Conservation (phyloP, 306 rosid genomes). For the Ammopiptanthus mongolicus region DNA sequence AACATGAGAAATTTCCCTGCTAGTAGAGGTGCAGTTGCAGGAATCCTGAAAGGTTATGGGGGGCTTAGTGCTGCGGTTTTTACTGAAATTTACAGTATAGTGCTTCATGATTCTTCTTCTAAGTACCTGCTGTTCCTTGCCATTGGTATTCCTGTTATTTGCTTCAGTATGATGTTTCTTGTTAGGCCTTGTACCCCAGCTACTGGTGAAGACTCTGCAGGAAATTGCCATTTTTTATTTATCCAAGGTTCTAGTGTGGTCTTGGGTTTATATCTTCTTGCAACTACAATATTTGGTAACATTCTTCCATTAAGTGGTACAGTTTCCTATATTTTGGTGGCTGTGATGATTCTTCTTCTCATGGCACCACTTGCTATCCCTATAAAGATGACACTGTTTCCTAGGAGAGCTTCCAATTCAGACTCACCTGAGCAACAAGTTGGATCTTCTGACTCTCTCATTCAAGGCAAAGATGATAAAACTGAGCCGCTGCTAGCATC, state of each 20-base stretch:
- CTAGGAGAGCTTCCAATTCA: constrained; percentile 20
- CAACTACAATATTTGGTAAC: constrained; percentile 51
- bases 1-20: constrained; percentile 83
- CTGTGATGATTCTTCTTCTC: constrained; percentile 59
- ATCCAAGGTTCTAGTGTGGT: constrained; percentile 53
- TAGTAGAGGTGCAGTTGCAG: constrained; percentile 63
- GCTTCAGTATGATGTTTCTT: constrained; percentile 65
- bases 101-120: constrained; percentile 56
- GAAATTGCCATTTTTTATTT: constrained; percentile 50
- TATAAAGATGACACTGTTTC: constrained; percentile 68
- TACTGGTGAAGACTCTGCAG: constrained; percentile 44
- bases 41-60: constrained; percentile 73
- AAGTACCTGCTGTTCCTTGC: constrained; percentile 51
- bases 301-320: constrained; percentile 15
- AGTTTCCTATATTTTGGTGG: constrained; percentile 39
- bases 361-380: constrained; percentile 74
- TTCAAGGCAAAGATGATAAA: constrained; percentile 33
- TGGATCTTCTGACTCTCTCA: constrained; percentile 38
- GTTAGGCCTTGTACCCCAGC: constrained; percentile 75
- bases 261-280: constrained; percentile 60
- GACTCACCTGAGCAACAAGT: constrained; percentile 17
- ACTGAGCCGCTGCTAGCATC: constrained; percentile 51
- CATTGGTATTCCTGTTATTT: constrained; percentile 54
- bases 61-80: constrained; percentile 75
- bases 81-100: constrained; percentile 57